Evolutionary conservation across 305 asterid genomes (phyloP).

Genomic region (Salvia sclarea): DNA sequence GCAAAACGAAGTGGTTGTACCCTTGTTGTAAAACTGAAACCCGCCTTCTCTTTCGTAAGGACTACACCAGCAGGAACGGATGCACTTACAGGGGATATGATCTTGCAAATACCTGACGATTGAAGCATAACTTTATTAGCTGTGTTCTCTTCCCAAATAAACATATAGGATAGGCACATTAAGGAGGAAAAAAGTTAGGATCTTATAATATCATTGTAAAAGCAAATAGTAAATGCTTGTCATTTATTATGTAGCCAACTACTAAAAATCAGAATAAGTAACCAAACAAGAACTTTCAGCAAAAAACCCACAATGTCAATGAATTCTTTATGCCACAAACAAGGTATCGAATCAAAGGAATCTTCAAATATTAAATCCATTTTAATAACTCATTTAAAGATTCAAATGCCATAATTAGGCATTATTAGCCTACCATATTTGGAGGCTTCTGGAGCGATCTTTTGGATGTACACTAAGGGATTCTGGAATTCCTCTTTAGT

Average conservation of each 20-base stretch:
- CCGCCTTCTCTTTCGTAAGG: constrained; percentile 77
- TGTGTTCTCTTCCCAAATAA: constrained; percentile 5
- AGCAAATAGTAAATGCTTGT: background rate
- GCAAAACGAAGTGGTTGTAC: constrained; percentile 98
- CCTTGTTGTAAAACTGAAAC: constrained; percentile 92
- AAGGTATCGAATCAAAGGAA: constrained; percentile 7
- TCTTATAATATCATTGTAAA: background rate
- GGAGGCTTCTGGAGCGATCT: constrained; percentile 96
- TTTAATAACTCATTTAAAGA: background rate
- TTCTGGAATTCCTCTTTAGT: constrained; percentile 87
- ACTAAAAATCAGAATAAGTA: background rate
- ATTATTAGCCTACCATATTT: constrained; percentile 66
- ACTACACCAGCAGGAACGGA: constrained; percentile 96
- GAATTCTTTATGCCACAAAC: background rate
- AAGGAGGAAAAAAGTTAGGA: background rate
- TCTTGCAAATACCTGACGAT: constrained; percentile 87
- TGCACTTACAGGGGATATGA: constrained; percentile 84
- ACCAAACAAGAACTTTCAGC: constrained; percentile 1
- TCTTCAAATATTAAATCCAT: background rate
- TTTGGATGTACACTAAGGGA: constrained; percentile 84
- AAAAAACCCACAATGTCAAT: background rate
- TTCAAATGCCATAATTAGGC: background rate
- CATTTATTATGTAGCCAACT: constrained; percentile 12
- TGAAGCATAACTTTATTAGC: constrained; percentile 19
- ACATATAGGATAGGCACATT: background rate